These are phyloP conservation scores for Pyrrhoderma lamaoense DNA, from an alignment of 1,284 basidiomycete species.

Conservation along the genomic window DNA sequence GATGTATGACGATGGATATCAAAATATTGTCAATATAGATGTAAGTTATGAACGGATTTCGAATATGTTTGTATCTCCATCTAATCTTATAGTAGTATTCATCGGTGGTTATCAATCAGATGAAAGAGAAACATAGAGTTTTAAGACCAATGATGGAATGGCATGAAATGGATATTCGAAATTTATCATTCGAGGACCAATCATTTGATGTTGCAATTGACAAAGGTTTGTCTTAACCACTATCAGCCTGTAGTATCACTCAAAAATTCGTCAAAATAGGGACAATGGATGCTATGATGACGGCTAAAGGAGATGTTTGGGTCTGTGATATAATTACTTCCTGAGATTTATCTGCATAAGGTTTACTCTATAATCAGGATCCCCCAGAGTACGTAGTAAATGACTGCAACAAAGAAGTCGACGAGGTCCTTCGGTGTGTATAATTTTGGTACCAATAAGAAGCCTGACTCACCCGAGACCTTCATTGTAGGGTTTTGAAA, in stretches of 20 bases:
- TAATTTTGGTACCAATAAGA: too few relatives aligned
- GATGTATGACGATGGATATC: conserved; percentile 91
- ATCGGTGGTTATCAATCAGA: conserved; percentile 70
- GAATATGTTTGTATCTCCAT: not conserved
- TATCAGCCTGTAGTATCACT: conserved; percentile 3
- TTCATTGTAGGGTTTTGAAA: conserved; percentile 49
- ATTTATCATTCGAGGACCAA: conserved; percentile 57
- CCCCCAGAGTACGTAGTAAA: conserved; percentile 71
- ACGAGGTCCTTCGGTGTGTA: conserved; percentile 71
- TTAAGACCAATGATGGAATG: conserved; percentile 71
- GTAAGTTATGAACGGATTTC: conserved; percentile 37
- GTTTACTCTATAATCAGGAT: conserved; percentile 41
- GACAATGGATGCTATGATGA: conserved; percentile 94
- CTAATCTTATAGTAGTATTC: conserved; percentile 58
- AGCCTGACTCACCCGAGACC: conserved; percentile 1
- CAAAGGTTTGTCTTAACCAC: conserved; percentile 50
- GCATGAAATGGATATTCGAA: conserved; percentile 84
- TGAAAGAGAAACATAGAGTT: conserved; percentile 53
- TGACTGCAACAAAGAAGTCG: conserved; percentile 75
- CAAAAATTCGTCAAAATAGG: conserved; percentile 31
- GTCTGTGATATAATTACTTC: conserved; percentile 35
- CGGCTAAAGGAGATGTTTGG: conserved; percentile 84
- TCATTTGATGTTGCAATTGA: conserved; percentile 85
- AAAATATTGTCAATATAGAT: conserved; percentile 79
- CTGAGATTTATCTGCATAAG: conserved; percentile 1